Conservation (phyloP, 371 early-diverging fungal genomes). For the Apophysomyces ossiformis region DNA sequence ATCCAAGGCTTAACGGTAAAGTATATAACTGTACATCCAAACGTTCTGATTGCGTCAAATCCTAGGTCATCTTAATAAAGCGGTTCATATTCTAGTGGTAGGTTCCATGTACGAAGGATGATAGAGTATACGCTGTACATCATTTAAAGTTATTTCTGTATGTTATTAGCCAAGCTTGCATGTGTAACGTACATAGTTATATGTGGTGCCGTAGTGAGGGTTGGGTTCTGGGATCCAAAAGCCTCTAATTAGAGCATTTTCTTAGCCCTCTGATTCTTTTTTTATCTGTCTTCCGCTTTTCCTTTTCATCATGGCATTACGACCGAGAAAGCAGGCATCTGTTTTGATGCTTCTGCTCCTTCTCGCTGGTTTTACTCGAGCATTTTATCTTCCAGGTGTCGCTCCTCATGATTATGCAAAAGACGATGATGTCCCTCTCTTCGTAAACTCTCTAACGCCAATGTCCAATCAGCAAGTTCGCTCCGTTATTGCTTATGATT, state of each 20-base stretch:
- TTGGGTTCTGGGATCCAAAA: not conserved
- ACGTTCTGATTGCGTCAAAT: too few relatives aligned
- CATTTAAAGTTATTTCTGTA: too few relatives aligned
- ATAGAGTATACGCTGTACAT: too few relatives aligned
- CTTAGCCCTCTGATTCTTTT: not conserved
- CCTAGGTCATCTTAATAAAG: too few relatives aligned
- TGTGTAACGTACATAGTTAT: too few relatives aligned
- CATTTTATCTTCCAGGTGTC: conserved; percentile 94
- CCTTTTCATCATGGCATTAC: conserved; percentile 14
- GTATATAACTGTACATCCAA: too few relatives aligned
- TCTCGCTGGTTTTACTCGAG: conserved; percentile 15
- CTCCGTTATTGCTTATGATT: conserved; percentile 87
- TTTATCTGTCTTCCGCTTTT: not conserved
- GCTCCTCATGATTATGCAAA: conserved; percentile 85
- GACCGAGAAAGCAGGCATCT: conserved; percentile 12
- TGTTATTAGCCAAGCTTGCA: too few relatives aligned
- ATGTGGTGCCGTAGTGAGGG: too few relatives aligned
- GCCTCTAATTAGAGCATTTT: too few relatives aligned
- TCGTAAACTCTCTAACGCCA: conserved; percentile 91
- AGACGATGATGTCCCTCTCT: conserved; percentile 74
- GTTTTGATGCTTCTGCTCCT: conserved; percentile 9
- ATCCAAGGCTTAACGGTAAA: too few relatives aligned
- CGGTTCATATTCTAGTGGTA: too few relatives aligned
- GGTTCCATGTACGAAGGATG: too few relatives aligned
- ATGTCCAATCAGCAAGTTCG: conserved; percentile 64